Evolutionary conservation across 1,284 basidiomycete genomes (phyloP).

Genomic region (Naganishia liquefaciens): DNA sequence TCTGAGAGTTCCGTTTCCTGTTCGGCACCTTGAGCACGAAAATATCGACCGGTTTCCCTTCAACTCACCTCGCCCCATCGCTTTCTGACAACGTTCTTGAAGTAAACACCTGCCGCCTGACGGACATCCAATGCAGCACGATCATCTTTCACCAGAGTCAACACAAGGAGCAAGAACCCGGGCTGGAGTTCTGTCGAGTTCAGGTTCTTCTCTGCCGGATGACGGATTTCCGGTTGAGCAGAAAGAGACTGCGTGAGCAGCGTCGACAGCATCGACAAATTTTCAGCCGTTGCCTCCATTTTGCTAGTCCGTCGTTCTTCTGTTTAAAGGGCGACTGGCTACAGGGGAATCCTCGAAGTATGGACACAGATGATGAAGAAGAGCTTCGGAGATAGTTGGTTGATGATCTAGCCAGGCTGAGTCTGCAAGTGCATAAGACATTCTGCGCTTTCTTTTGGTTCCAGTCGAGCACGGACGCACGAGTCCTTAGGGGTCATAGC

Average conservation of each 20-base stretch:
- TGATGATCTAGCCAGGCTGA: slow-evolving; percentile 11
- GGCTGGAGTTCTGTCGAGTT: slow-evolving; percentile 66
- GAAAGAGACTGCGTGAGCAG: slow-evolving; percentile 58
- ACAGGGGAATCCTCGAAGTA: not conserved
- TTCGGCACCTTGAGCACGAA: not conserved
- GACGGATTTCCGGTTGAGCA: slow-evolving; percentile 69
- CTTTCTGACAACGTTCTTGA: slow-evolving; percentile 82
- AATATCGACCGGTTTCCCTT: not conserved
- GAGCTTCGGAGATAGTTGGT: slow-evolving; percentile 8
- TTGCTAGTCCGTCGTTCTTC: not conserved
- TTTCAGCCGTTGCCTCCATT: slow-evolving; percentile 49
- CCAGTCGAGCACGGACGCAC: too few relatives aligned
- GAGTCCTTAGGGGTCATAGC: too few relatives aligned
- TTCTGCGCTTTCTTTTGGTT: slow-evolving; percentile 18
- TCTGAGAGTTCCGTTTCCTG: slow-evolving; percentile 45
- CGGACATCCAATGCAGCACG: slow-evolving; percentile 59
- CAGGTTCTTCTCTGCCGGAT: slow-evolving; percentile 77
- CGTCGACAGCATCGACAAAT: slow-evolving; percentile 45
- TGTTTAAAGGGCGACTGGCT: not conserved
- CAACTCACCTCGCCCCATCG: slow-evolving; percentile 79
- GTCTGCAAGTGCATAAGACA: slow-evolving; percentile 14
- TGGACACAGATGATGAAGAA: not conserved
- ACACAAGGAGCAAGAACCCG: slow-evolving; percentile 77
- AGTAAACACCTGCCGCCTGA: slow-evolving; percentile 78
- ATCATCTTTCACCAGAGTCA: slow-evolving; percentile 67